Conservation (phyloP, 768 basidiomycete genomes). For the Austroboletus festivus region DNA sequence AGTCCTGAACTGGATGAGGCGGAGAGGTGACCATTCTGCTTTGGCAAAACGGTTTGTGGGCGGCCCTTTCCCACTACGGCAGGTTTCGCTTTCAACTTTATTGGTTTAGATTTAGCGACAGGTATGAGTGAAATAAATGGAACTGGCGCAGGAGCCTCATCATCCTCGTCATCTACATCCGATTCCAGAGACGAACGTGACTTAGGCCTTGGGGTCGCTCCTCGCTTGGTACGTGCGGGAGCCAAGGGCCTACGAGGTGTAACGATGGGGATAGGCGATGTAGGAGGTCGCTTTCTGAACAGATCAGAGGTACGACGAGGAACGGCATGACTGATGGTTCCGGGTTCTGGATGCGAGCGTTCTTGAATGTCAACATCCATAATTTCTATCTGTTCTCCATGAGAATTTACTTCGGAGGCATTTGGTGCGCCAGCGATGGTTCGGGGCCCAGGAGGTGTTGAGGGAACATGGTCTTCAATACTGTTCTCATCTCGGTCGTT, state of each 20-base stretch:
- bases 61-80: constrained; percentile 17
- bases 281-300: constrained; percentile 60
- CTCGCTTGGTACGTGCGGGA: constrained; percentile 47
- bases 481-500: constrained; percentile 53
- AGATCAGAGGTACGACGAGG: constrained; percentile 31
- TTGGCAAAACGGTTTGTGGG: constrained; percentile 5
- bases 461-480: constrained; percentile 45
- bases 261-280: constrained; percentile 56
- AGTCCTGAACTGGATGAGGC: constrained; percentile 11
- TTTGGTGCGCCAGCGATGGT: constrained; percentile 2
- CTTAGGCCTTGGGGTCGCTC: constrained; percentile 31
- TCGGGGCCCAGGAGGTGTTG: constrained; percentile 48
- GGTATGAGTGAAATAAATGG: constrained; percentile 28
- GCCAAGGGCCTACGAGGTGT: constrained; percentile 56
- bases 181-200: constrained; percentile 9
- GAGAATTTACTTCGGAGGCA: neutral
- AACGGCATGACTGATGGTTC: constrained; percentile 7
- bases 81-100: constrained; percentile 16
- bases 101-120: constrained; percentile 7
- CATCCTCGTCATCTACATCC: constrained; percentile 30
- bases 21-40: constrained; percentile 1
- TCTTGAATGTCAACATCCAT: constrained; percentile 40
- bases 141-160: constrained; percentile 11
- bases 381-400: constrained; percentile 22
- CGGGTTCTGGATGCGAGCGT: constrained; percentile 8